Percentiles rank a stretch among this genome's conserved stretches.
These are phyloP conservation scores for Phaseolus coccineus DNA, from an alignment of 331 rosid genomes.

Conservation along the genomic window DNA sequence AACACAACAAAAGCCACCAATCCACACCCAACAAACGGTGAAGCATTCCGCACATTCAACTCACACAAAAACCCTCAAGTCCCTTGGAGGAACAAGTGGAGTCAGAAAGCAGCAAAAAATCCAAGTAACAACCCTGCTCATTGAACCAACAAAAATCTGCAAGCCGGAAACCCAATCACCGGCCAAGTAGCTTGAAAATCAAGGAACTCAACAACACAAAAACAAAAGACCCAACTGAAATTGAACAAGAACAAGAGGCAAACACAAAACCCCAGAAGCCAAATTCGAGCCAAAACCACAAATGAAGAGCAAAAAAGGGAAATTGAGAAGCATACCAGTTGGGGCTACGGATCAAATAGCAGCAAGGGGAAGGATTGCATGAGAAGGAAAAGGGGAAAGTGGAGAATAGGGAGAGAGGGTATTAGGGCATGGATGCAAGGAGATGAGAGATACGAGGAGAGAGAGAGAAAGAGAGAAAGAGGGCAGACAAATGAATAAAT, in stretches of 20 bases:
- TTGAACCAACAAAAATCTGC: slow-evolving; percentile 35
- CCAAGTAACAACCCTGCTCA: slow-evolving; percentile 48
- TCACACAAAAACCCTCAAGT: slow-evolving; percentile 46
- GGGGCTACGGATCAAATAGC: slow-evolving; percentile 60
- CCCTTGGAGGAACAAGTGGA: slow-evolving; percentile 47
- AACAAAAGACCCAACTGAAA: slow-evolving; percentile 47
- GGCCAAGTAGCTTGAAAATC: slow-evolving; percentile 46
- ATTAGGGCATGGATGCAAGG: slow-evolving; percentile 75
- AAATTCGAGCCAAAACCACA: slow-evolving; percentile 41
- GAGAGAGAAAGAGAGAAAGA: slow-evolving; percentile 53
- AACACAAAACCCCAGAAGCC: slow-evolving; percentile 45
- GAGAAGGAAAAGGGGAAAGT: slow-evolving; percentile 48
- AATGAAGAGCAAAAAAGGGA: slow-evolving; percentile 37
- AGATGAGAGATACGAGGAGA: slow-evolving; percentile 68
- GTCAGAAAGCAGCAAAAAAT: slow-evolving; percentile 46
- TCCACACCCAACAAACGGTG: slow-evolving; percentile 36
- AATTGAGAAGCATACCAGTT: slow-evolving; percentile 66
- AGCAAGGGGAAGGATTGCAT: slow-evolving; percentile 40
- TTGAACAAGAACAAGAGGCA: slow-evolving; percentile 42
- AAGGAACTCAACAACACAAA: slow-evolving; percentile 43
- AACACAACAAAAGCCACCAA: slow-evolving; percentile 35
- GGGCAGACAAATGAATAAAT: slow-evolving; percentile 78
- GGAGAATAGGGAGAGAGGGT: slow-evolving; percentile 37
- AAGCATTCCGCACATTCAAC: slow-evolving; percentile 64
- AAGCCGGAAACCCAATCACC: slow-evolving; percentile 46